Evolutionary conservation across 2,329 filamentous ascomycete species (phyloP), one percentile per base, ranked within the genome.

Genomic region (Trichothecium sympodiale): DNA sequence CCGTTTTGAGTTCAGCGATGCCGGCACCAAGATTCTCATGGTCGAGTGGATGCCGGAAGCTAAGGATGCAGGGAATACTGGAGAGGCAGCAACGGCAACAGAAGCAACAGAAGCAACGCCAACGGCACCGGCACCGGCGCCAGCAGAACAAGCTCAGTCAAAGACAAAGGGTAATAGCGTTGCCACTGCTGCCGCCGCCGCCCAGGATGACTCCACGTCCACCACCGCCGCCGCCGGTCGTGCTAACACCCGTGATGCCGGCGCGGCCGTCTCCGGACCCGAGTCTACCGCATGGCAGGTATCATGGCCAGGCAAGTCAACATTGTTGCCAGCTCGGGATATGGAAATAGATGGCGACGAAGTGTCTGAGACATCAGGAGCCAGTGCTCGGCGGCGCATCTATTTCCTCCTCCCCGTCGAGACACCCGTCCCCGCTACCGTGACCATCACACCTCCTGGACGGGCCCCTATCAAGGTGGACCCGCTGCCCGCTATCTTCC

Each of bases 11-110:
- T 93, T 94, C 54, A 81, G 77, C 34, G 84, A 85, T 49, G 81
- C 88, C 44, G 86, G 86, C 29, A 93, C 85, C 43, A 94, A 94
- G 64, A 80, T 94, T 43, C 64, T 94, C 47, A 91, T 94, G 85
- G 80, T 94, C 28, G 86, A 94, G 56, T 94, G 87, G 87, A 77
- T 84, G 53, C 54, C 59, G 28, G 47, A 45, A 34, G 46, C 46
- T 25, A 25, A 25, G 20, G 20, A 25, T 25, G 20, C 20, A 25
- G 20, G 20, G 20, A 29, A 43, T 43, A 26, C 35, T 33, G 16
- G 40, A 8, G 40, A 41, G n/a, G 38, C 47, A 29, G 41, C 33
- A n/a, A 32, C 33, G 31, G 16, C 31, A 12, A 33, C n/a, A 20
- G 31, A 9, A 14, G 20, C 33, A 26, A 28, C 14, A 12, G n/a